Evolutionary conservation across 768 basidiomycete genomes (phyloP).

Genomic region (Scleroderma bovista): DNA sequence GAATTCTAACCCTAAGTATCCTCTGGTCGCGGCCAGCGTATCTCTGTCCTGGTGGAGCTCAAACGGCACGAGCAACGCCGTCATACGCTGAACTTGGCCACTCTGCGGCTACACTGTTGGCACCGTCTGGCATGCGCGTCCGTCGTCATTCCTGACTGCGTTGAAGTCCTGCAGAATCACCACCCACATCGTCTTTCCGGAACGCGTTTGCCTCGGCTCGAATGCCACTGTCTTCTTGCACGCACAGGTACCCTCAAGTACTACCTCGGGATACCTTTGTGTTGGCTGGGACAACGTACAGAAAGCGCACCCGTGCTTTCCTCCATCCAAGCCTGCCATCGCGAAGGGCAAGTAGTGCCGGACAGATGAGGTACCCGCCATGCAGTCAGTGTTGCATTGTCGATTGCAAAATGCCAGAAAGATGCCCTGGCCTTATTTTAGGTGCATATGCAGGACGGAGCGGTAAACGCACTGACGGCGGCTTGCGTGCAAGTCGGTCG

Average conservation of each 20-base stretch:
- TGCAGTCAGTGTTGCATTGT: conserved; percentile 6
- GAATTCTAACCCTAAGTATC: conserved; percentile 59
- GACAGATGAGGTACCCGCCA: conserved; percentile 39
- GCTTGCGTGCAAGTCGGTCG: conserved; percentile 1
- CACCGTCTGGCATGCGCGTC: conserved; percentile 13
- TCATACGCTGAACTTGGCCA: conserved; percentile 11
- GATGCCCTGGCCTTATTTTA: conserved; percentile 39
- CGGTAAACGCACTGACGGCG: conserved; percentile 32
- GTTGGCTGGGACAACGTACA: conserved; percentile 15
- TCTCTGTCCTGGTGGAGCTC: conserved; percentile 19
- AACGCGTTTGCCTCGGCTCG: conserved; percentile 35
- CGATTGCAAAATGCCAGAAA: conserved; percentile 36
- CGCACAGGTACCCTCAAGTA: conserved; percentile 45
- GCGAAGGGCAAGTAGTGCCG: conserved; percentile 43
- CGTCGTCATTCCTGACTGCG: conserved; percentile 23
- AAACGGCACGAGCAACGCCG: conserved; percentile 15
- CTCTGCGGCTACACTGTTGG: conserved; percentile 10
- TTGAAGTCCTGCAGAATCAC: conserved; percentile 32
- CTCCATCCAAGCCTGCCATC: conserved; percentile 15
- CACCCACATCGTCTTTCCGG: conserved; percentile 46
- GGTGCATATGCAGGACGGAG: conserved; percentile 30
- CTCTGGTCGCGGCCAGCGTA: conserved; percentile 29
- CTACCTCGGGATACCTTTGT: conserved; percentile 46
- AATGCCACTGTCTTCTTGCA: conserved; percentile 15
- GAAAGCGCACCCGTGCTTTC: conserved; percentile 23